Evolutionary conservation across 202 grass and related monocot genomes (phyloP).

Genomic region (Zoysia matrella): DNA sequence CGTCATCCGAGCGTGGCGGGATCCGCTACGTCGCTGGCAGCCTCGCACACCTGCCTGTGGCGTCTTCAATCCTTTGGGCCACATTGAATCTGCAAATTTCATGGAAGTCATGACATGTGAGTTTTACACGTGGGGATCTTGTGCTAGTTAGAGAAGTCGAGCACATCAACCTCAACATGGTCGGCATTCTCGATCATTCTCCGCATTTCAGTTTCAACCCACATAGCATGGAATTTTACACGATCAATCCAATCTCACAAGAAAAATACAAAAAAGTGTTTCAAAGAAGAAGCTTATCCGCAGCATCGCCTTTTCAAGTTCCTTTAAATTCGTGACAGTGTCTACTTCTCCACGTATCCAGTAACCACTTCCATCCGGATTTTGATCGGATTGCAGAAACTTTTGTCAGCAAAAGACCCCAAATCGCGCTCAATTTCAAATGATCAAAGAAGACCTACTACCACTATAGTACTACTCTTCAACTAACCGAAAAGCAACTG

Average conservation of each 20-base stretch:
- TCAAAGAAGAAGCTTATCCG: neutral
- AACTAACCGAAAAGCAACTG: neutral
- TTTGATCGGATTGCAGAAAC: neutral
- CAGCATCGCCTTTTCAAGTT: neutral
- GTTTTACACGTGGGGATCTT: neutral
- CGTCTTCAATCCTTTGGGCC: neutral
- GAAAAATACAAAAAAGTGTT: too few species aligned
- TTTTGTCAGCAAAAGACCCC: neutral
- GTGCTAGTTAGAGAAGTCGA: neutral
- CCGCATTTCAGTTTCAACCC: neutral
- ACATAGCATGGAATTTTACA: too few species aligned
- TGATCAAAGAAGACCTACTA: neutral
- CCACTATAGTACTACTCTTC: too few species aligned
- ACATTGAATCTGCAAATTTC: too few species aligned
- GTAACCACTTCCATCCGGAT: too few species aligned
- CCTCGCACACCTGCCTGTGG: neutral
- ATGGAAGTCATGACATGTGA: too few species aligned
- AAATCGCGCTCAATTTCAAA: neutral
- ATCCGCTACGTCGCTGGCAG: neutral
- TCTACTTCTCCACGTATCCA: too few species aligned
- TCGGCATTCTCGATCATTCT: neutral
- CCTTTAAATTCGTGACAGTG: neutral
- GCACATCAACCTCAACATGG: neutral
- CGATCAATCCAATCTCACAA: neutral
- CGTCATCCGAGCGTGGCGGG: constrained; percentile 22